Percentiles rank a stretch among this genome's conserved stretches.
Conservation (phyloP, 257 asterid genomes). For the Scutellaria minor region DNA sequence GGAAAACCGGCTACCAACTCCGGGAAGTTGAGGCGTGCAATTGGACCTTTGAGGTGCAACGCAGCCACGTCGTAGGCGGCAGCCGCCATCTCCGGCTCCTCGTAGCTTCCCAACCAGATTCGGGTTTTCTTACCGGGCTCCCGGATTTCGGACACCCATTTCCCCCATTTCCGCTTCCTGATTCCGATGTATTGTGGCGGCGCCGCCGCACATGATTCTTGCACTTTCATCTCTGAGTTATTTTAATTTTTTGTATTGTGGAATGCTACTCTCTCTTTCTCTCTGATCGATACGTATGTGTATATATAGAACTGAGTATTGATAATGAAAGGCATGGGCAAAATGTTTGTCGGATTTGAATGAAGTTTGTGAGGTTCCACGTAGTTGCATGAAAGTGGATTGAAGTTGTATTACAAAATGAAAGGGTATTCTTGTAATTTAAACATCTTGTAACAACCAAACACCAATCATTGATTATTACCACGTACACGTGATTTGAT, state of each 20-base stretch:
- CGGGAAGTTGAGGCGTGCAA: conserved; percentile 59
- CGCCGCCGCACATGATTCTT: background rate
- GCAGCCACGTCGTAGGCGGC: conserved; percentile 72
- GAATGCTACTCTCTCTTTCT: background rate
- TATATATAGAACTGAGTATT: too few relatives aligned
- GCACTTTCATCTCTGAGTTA: background rate
- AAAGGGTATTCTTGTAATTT: background rate
- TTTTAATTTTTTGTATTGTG: background rate
- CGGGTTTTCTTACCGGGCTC: conserved; percentile 49
- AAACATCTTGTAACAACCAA: background rate
- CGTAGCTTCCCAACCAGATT: conserved; percentile 49
- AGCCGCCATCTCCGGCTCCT: conserved; percentile 56
- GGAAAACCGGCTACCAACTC: conserved; percentile 39
- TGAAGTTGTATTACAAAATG: conserved; percentile 29
- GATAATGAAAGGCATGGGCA: background rate
- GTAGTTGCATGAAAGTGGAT: conserved; percentile 35
- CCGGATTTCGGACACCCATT: conserved; percentile 52
- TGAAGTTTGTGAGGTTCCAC: conserved; percentile 29
- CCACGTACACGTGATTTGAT: too few relatives aligned
- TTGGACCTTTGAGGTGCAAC: conserved; percentile 46
- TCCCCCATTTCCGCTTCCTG: conserved; percentile 49
- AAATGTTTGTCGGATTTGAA: background rate
- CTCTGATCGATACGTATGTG: background rate
- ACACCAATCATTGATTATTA: too few relatives aligned
- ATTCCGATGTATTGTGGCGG: conserved; percentile 36